Conservation (phyloP, 768 basidiomycete genomes). For the Botryobasidium botryosum region DNA sequence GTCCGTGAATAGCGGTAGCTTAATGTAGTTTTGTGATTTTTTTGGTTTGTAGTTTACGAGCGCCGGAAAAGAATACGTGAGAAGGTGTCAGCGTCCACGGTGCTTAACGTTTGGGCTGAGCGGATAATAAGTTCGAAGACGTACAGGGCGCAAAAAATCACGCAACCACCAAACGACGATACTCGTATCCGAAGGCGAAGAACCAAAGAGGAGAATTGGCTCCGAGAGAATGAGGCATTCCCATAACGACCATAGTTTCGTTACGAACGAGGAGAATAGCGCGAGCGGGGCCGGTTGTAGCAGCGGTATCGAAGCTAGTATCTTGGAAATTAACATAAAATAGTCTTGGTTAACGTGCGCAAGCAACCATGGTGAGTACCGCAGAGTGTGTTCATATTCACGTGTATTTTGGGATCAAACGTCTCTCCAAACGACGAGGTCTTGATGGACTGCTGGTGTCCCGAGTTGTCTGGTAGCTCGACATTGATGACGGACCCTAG, state of each 20-base stretch:
- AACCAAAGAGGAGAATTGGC: slow-evolving; percentile 69
- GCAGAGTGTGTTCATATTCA: too few species aligned
- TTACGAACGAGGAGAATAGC: slow-evolving; percentile 21
- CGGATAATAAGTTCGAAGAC: background rate
- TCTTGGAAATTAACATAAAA: slow-evolving; percentile 11
- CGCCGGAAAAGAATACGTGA: too few species aligned
- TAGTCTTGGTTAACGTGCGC: background rate
- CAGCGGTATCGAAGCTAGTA: slow-evolving; percentile 20
- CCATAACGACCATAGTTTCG: slow-evolving; percentile 43
- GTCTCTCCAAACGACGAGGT: slow-evolving; percentile 33
- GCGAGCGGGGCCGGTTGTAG: slow-evolving; percentile 17
- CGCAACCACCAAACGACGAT: slow-evolving; percentile 87
- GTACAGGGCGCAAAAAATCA: slow-evolving; percentile 69
- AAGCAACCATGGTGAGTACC: background rate
- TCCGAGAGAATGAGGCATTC: slow-evolving; percentile 86
- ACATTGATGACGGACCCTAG: slow-evolving; percentile 59
- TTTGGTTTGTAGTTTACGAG: too few species aligned
- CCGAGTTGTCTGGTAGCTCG: slow-evolving; percentile 46
- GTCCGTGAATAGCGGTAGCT: slow-evolving; percentile 76
- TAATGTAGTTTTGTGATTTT: background rate
- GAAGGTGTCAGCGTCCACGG: too few species aligned
- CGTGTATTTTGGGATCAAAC: slow-evolving; percentile 37
- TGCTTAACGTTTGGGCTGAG: background rate
- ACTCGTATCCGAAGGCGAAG: slow-evolving; percentile 65
- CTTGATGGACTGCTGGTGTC: slow-evolving; percentile 57